A percentile compares a stretch with the other conserved stretches of the same genome.
Evolutionary conservation across 495 filamentous ascomycete genomes (phyloP).

Genomic region (Xylaria flabelliformis): DNA sequence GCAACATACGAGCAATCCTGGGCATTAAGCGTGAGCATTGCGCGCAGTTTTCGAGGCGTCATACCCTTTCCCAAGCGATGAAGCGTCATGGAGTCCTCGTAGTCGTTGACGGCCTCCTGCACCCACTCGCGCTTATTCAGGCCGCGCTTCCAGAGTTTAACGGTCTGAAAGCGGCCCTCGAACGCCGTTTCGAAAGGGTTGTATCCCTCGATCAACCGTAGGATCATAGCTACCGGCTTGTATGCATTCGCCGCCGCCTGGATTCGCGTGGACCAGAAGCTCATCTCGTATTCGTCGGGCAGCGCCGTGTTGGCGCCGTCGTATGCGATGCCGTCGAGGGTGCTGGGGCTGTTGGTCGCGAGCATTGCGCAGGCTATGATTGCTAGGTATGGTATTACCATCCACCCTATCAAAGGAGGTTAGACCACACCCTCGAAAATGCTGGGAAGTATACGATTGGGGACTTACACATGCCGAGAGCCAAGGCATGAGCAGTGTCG

Average conservation of each 20-base stretch:
- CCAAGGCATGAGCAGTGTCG: conserved; percentile 50
- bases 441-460: conserved; percentile 9
- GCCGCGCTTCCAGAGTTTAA: conserved; percentile 42
- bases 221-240: conserved; percentile 22
- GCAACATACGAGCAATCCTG: conserved; percentile 37
- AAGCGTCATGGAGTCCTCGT: conserved; percentile 22
- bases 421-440: too few species aligned
- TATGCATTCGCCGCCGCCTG: conserved; percentile 24
- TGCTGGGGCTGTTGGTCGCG: conserved; percentile 36
- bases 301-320: conserved; percentile 32
- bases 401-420: conserved; percentile 38
- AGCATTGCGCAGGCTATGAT: conserved; percentile 37
- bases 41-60: conserved; percentile 24
- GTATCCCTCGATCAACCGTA: conserved; percentile 32
- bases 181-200: conserved; percentile 36
- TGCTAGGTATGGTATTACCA: conserved; percentile 37
- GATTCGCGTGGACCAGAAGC: conserved; percentile 27
- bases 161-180: conserved; percentile 37
- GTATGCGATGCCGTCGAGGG: conserved; percentile 40
- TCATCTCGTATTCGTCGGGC: conserved; percentile 31
- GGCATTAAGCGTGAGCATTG: conserved; percentile 31
- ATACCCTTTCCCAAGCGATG: conserved; percentile 11
- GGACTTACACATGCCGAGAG: conserved; percentile 54
- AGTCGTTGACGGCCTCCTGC: conserved; percentile 38
- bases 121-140: conserved; percentile 42